A percentile compares a stretch with the other conserved stretches of the same genome.
Conservation (phyloP, 1,284 basidiomycete genomes). For the Microbotryum lychnidis-dioicae region DNA sequence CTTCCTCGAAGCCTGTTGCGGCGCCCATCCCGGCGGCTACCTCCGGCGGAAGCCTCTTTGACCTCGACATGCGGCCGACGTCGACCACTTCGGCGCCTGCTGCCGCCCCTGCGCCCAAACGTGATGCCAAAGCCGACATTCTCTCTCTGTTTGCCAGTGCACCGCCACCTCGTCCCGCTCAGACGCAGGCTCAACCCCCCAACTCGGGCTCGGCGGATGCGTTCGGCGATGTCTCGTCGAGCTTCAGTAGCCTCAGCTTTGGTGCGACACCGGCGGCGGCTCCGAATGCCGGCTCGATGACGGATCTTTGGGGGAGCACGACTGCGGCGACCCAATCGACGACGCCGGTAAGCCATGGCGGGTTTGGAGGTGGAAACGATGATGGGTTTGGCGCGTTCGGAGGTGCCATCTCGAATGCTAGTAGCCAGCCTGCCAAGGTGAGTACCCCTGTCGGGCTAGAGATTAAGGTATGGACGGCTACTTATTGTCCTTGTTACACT, state of each 20-base stretch:
- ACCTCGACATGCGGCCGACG: constrained; percentile 62
- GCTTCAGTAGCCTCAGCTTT: constrained; percentile 11
- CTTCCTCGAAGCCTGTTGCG: constrained; percentile 14
- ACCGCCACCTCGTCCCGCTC: constrained; percentile 38
- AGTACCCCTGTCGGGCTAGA: not conserved
- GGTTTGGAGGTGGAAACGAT: not conserved
- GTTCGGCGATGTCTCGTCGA: not conserved
- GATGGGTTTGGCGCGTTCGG: constrained; percentile 12
- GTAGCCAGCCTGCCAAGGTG: not conserved
- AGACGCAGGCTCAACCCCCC: not conserved
- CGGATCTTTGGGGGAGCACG: not conserved
- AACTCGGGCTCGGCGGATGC: not conserved
- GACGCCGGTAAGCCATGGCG: not conserved
- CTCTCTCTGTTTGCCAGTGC: constrained; percentile 68
- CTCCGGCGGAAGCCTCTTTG: constrained; percentile 61
- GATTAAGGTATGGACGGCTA: not conserved
- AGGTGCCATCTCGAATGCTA: not conserved
- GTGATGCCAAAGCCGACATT: constrained; percentile 76
- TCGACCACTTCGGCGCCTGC: constrained; percentile 49
- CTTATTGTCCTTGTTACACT: not conserved
- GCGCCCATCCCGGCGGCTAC: constrained; percentile 17
- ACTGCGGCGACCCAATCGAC: not conserved
- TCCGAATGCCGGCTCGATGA: not conserved
- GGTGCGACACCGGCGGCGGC: not conserved
- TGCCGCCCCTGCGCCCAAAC: constrained; percentile 44